phyloP scores from a whole-genome alignment of 2,329 filamentous ascomycete species.

The Cladosporium sp. region DNA sequence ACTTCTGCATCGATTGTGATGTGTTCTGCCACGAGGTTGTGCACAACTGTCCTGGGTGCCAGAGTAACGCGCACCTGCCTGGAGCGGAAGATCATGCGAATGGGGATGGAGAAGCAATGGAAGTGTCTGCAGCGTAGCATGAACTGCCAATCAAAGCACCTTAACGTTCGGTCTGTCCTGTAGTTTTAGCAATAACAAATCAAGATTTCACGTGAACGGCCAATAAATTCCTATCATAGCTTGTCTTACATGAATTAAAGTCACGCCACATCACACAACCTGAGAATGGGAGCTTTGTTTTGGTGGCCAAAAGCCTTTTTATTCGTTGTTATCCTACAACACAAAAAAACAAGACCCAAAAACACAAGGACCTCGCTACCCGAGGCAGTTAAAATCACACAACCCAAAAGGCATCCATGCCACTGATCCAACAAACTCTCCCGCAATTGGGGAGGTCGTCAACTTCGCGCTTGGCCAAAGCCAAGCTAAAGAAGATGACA shows the following conservation, averaged over 20 bases:
- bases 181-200: background rate
- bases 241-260: background rate
- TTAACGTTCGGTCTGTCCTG: background rate
- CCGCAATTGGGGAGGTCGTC: background rate
- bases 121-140: background rate
- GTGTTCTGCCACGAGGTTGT: constrained; percentile 91
- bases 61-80: constrained; percentile 44
- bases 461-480: background rate
- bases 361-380: background rate
- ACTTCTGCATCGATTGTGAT: constrained; percentile 98
- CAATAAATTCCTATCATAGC: background rate
- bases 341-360: background rate
- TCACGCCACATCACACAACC: background rate
- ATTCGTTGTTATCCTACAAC: constrained; percentile 22
- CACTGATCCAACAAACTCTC: background rate
- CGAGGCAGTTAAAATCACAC: constrained; percentile 3
- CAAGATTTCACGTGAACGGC: background rate
- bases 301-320: constrained; percentile 20
- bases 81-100: constrained; percentile 23
- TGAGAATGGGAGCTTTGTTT: background rate
- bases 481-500: background rate
- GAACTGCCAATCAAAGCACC: background rate
- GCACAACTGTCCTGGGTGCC: constrained; percentile 94
- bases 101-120: constrained; percentile 19
- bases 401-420: background rate